A percentile compares a stretch with the other conserved stretches of the same genome.
These are phyloP conservation scores for Cryphonectria carpinicola DNA, from an alignment of 2,329 filamentous ascomycete species.

Conservation along the genomic window DNA sequence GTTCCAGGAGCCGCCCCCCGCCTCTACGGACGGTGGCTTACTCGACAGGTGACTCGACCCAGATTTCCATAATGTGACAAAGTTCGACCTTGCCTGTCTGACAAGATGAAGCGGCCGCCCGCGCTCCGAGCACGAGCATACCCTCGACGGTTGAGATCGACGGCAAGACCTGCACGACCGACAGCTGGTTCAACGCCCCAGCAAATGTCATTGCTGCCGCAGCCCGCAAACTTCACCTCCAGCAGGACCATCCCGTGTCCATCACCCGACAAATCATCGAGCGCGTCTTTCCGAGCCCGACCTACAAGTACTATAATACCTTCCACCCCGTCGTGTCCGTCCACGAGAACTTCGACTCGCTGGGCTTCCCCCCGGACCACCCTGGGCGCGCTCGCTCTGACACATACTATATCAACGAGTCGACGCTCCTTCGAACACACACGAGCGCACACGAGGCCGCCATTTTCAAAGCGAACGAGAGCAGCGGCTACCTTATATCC, in stretches of 20 bases:
- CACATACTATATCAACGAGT: constrained; percentile 91
- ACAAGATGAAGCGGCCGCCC: constrained; percentile 31
- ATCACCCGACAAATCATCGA: constrained; percentile 94
- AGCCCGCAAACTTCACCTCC: constrained; percentile 81
- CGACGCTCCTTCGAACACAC: constrained; percentile 86
- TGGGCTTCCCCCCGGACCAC: constrained; percentile 87
- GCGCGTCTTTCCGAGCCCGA: constrained; percentile 76
- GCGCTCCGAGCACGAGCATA: constrained; percentile 9
- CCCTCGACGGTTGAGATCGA: constrained; percentile 59
- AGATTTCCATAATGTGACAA: constrained; percentile 2
- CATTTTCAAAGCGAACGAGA: constrained; percentile 72
- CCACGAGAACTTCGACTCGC: constrained; percentile 91
- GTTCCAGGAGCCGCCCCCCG: neutral
- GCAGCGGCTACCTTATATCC: constrained; percentile 83
- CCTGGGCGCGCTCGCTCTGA: constrained; percentile 85
- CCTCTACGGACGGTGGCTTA: constrained; percentile 18
- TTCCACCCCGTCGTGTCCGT: constrained; percentile 84
- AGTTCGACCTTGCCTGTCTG: constrained; percentile 18
- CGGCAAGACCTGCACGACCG: constrained; percentile 66
- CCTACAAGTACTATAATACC: constrained; percentile 76
- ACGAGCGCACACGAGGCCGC: constrained; percentile 92
- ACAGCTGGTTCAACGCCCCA: constrained; percentile 86
- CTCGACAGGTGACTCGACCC: constrained; percentile 29
- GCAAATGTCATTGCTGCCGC: constrained; percentile 74
- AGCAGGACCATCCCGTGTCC: constrained; percentile 83